Evolutionary conservation across 441 rosid species (phyloP).

Genomic region (Gossypium schwendimanii): DNA sequence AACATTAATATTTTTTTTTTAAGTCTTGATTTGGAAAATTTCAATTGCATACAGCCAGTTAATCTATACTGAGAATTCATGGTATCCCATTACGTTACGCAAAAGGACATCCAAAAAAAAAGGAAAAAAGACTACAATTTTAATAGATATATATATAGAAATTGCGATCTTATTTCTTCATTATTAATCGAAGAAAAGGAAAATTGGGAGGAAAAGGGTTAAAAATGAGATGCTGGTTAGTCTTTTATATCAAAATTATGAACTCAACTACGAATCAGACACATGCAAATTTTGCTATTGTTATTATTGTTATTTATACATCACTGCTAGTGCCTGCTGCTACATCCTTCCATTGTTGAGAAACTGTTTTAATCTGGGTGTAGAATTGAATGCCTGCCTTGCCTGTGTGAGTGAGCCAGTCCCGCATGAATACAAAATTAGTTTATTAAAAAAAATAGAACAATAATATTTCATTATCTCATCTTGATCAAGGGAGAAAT

Average conservation of each 20-base stretch:
- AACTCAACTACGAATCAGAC: slow-evolving; percentile 4
- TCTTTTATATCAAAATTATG: not conserved
- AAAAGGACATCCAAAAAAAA: too few species aligned
- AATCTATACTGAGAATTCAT: too few species aligned
- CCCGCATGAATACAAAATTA: not conserved
- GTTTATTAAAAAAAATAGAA: not conserved
- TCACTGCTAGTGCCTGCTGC: slow-evolving; percentile 3
- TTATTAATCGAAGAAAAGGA: too few species aligned
- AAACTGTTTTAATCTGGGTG: slow-evolving; percentile 36
- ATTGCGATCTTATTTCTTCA: too few species aligned
- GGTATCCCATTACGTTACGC: too few species aligned
- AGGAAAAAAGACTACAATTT: too few species aligned
- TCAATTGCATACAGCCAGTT: too few species aligned
- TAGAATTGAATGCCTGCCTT: slow-evolving; percentile 32
- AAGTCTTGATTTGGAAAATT: too few species aligned
- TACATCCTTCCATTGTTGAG: slow-evolving; percentile 32
- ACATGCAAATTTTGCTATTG: slow-evolving; percentile 4
- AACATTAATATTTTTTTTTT: too few species aligned
- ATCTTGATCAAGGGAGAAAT: not conserved
- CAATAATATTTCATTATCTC: not conserved
- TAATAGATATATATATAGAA: too few species aligned
- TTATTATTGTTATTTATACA: not conserved
- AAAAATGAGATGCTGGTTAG: not conserved
- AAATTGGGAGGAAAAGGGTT: not conserved
- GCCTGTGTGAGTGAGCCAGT: slow-evolving; percentile 20